Percentiles rank a stretch among this genome's conserved stretches.
phyloP scores from a whole-genome alignment of 306 rosid genomes.

The Bauhinia variegata region DNA sequence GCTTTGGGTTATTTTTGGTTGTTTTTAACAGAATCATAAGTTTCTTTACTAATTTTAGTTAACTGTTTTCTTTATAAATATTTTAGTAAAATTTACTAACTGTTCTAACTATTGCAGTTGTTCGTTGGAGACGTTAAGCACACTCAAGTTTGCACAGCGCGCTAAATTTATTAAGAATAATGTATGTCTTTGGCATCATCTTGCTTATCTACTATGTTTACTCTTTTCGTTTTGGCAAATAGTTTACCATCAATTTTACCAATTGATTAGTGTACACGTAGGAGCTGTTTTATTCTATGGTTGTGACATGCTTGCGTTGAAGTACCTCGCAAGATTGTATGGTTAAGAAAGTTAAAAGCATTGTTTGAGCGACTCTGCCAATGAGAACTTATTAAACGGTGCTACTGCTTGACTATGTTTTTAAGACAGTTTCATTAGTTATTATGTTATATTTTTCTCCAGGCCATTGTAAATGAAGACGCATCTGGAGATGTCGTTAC shows the following conservation, averaged over 20 bases:
- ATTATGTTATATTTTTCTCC: conserved; percentile 29
- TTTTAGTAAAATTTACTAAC: conserved; percentile 28
- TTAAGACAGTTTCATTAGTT: conserved; percentile 15
- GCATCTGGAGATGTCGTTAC: conserved; percentile 94
- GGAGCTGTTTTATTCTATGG: conserved; percentile 16
- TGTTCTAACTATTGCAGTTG: conserved; percentile 70
- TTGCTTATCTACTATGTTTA: conserved; percentile 7
- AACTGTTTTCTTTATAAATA: background rate
- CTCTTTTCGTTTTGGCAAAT: conserved; percentile 11
- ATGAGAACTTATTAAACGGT: background rate
- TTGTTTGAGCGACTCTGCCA: conserved; percentile 2
- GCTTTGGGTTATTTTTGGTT: background rate
- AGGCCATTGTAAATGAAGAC: conserved; percentile 98
- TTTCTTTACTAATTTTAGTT: conserved; percentile 24
- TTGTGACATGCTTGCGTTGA: background rate
- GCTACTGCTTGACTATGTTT: conserved; percentile 1
- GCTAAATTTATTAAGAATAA: conserved; percentile 95
- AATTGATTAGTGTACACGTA: conserved; percentile 7
- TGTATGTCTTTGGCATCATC: conserved; percentile 49
- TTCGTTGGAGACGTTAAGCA: conserved; percentile 95
- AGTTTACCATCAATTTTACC: background rate
- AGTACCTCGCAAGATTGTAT: background rate
- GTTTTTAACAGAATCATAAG: conserved; percentile 4
- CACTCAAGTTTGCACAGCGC: conserved; percentile 95
- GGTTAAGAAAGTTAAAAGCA: background rate